Conservation (phyloP, 2,329 filamentous ascomycete species). For the Keithomyces neogunnii region DNA sequence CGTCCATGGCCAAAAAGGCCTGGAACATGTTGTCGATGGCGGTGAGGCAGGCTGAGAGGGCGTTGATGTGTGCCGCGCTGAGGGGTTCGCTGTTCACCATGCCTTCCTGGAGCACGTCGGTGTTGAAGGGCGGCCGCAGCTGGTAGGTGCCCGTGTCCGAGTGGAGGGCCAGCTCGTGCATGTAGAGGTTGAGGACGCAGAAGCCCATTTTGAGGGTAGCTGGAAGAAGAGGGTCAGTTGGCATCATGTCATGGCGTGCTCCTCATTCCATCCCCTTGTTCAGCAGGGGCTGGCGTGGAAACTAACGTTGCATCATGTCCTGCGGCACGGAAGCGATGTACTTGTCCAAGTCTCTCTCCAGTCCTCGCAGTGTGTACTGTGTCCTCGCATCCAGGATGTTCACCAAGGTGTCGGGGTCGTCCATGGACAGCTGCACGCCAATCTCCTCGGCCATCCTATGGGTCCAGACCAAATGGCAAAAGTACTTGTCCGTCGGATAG, state of each 20-base stretch:
- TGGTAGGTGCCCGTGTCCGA: slow-evolving; percentile 51
- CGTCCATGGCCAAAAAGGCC: slow-evolving; percentile 53
- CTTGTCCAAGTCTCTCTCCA: slow-evolving; percentile 55
- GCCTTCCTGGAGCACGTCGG: slow-evolving; percentile 34
- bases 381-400: slow-evolving; percentile 54
- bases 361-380: slow-evolving; percentile 54
- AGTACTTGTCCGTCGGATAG: slow-evolving; percentile 45
- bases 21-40: slow-evolving; percentile 61
- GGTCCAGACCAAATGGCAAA: slow-evolving; percentile 52
- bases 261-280: too few species aligned
- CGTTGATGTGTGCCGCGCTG: slow-evolving; percentile 50
- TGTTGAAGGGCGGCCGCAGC: slow-evolving; percentile 36
- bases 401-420: slow-evolving; percentile 48
- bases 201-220: slow-evolving; percentile 57
- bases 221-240: slow-evolving; percentile 16
- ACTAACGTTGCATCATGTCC: slow-evolving; percentile 48
- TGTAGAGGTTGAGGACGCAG: slow-evolving; percentile 59
- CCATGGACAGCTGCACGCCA: slow-evolving; percentile 55
- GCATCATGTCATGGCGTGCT: too few species aligned
- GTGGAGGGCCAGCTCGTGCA: slow-evolving; percentile 69
- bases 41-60: slow-evolving; percentile 56
- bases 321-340: slow-evolving; percentile 47
- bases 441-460: slow-evolving; percentile 61
- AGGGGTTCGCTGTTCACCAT: slow-evolving; percentile 31
- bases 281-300: background rate